phyloP scores from a whole-genome alignment of 345 rosid species.

The Reutealis trisperma region DNA sequence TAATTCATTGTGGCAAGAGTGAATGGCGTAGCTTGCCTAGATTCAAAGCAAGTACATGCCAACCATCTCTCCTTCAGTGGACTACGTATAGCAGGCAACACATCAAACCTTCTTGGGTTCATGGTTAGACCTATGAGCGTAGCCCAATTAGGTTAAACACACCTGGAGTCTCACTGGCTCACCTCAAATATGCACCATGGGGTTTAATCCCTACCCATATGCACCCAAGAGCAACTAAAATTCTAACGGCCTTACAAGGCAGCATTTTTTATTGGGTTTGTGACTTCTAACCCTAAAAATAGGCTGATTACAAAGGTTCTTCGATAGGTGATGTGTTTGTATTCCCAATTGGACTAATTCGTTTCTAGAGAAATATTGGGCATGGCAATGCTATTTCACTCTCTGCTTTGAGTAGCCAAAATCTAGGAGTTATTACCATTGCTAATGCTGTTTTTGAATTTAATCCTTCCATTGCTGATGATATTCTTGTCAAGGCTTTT shows the following conservation, averaged over 20 bases:
- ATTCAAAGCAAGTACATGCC: not conserved
- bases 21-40: not conserved
- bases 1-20: not conserved
- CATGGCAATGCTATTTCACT: constrained; percentile 3
- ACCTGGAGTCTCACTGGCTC: not conserved
- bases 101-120: not conserved
- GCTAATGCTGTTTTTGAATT: constrained; percentile 33
- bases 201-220: not conserved
- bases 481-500: constrained; percentile 34
- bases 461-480: constrained; percentile 11
- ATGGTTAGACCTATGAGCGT: not conserved
- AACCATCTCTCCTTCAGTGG: not conserved
- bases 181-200: not conserved
- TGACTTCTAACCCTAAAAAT: constrained; percentile 33
- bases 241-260: constrained; percentile 28
- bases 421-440: constrained; percentile 23
- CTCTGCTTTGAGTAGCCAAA: constrained; percentile 28
- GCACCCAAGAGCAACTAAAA: not conserved
- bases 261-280: constrained; percentile 23
- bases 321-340: constrained; percentile 28
- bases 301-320: constrained; percentile 29
- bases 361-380: constrained; percentile 31
- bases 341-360: constrained; percentile 27
- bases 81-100: not conserved
- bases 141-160: not conserved